Evolutionary conservation across 1,284 basidiomycete species (phyloP).

Genomic region (Phellinidium pouzarii): DNA sequence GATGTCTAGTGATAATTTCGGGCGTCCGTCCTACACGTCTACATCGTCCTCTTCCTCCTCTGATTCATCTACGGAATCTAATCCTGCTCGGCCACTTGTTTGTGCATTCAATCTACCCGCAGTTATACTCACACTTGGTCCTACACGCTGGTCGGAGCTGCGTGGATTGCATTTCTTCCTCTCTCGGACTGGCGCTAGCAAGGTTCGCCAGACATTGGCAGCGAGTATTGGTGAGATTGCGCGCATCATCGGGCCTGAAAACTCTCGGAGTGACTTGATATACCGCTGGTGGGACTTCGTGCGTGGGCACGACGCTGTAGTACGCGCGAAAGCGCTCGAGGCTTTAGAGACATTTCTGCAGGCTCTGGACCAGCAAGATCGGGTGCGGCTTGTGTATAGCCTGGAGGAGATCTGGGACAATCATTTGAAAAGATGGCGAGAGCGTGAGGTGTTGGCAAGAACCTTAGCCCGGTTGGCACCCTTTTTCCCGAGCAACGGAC

Average conservation of each 20-base stretch:
- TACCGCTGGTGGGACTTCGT: constrained; percentile 65
- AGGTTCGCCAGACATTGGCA: constrained; percentile 73
- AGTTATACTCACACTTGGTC: constrained; percentile 80
- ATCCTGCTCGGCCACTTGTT: constrained; percentile 74
- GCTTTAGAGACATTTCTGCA: constrained; percentile 54
- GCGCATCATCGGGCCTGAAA: constrained; percentile 71
- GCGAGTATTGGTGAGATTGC: constrained; percentile 89
- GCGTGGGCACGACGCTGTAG: constrained; percentile 56
- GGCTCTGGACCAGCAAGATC: constrained; percentile 44
- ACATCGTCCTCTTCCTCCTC: constrained; percentile 21
- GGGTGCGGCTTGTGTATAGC: constrained; percentile 46
- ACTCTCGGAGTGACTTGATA: constrained; percentile 67
- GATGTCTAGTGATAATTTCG: constrained; percentile 5
- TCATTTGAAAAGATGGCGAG: constrained; percentile 72
- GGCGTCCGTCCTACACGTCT: constrained; percentile 20
- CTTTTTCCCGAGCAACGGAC: constrained; percentile 24
- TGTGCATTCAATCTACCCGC: constrained; percentile 96
- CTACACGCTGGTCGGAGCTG: constrained; percentile 71
- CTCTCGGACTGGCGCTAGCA: constrained; percentile 47
- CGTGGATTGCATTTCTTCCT: constrained; percentile 66
- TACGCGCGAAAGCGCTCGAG: constrained; percentile 65
- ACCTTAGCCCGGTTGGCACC: constrained; percentile 45
- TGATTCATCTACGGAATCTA: constrained; percentile 20
- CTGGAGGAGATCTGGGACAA: constrained; percentile 61
- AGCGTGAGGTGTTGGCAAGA: constrained; percentile 66